Evolutionary conservation across 805 yeast species (phyloP).

Genomic region (Candida maltosa): DNA sequence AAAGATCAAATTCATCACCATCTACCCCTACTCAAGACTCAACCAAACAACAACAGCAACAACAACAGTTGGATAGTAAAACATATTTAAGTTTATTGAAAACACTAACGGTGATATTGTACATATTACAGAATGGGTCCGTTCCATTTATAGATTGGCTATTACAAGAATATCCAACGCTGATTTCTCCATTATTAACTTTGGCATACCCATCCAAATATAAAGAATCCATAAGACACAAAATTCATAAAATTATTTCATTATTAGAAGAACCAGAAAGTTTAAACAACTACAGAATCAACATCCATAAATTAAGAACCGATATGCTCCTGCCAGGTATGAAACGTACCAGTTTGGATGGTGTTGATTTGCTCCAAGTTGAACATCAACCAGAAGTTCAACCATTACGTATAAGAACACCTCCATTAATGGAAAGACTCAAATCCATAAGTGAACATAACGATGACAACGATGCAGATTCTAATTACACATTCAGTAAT

Average conservation of each 20-base stretch:
- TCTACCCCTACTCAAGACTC: not conserved
- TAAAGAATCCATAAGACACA: slow-evolving; percentile 33
- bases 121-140: slow-evolving; percentile 53
- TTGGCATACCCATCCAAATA: slow-evolving; percentile 12
- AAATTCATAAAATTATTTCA: slow-evolving; percentile 29
- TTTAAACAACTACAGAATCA: slow-evolving; percentile 37
- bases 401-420: too few relatives aligned
- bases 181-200: slow-evolving; percentile 16
- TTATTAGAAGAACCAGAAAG: slow-evolving; percentile 28
- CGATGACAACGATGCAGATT: not conserved
- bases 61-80: slow-evolving; percentile 5
- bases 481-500: not conserved
- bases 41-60: not conserved
- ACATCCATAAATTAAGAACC: slow-evolving; percentile 36
- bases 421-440: too few relatives aligned
- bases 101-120: slow-evolving; percentile 50
- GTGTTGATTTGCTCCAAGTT: slow-evolving; percentile 6
- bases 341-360: slow-evolving; percentile 12
- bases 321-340: slow-evolving; percentile 42
- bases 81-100: slow-evolving; percentile 27
- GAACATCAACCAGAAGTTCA: too few relatives aligned
- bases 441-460: too few relatives aligned
- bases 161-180: slow-evolving; percentile 7
- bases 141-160: slow-evolving; percentile 47
- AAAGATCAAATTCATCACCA: slow-evolving; percentile 6